phyloP scores from a whole-genome alignment of 768 basidiomycete genomes.

The Rhodotorula taiwanensis region DNA sequence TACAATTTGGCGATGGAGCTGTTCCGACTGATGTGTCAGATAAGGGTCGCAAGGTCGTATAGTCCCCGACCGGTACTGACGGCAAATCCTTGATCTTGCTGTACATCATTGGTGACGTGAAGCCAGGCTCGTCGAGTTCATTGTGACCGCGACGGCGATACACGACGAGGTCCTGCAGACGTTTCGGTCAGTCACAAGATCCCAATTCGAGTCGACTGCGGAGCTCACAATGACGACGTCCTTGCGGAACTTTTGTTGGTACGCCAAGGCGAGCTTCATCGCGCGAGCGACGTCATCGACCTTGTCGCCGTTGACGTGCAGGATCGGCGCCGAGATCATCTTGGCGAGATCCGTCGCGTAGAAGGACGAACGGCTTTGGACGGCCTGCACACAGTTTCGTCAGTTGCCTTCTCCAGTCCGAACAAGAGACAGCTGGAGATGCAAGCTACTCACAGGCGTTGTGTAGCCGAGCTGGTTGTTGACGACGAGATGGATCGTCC shows the following conservation, averaged over 20 bases:
- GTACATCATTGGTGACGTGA: constrained; percentile 88
- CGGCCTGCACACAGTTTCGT: constrained; percentile 69
- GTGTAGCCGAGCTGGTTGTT: constrained; percentile 76
- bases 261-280: constrained; percentile 79
- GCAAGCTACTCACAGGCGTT: constrained; percentile 49
- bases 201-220: no score
- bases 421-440: neutral
- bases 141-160: constrained; percentile 64
- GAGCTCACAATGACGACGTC: constrained; percentile 40
- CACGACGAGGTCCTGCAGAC: constrained; percentile 78
- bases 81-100: constrained; percentile 77
- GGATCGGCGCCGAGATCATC: constrained; percentile 76
- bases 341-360: constrained; percentile 49
- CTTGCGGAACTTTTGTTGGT: constrained; percentile 78
- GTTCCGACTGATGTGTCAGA: neutral
- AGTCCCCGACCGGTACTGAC: neutral
- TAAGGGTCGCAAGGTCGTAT: no score
- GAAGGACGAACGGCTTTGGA: constrained; percentile 70
- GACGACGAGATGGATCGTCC: constrained; percentile 81
- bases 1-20: constrained; percentile 26
- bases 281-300: constrained; percentile 84
- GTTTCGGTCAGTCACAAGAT: constrained; percentile 51
- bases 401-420: neutral
- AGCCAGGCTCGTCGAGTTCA: constrained; percentile 51
- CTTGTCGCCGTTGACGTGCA: constrained; percentile 87